These are phyloP conservation scores for Scytalidium sp. DNA, from an alignment of 2,329 filamentous ascomycete species.

Conservation along the genomic window DNA sequence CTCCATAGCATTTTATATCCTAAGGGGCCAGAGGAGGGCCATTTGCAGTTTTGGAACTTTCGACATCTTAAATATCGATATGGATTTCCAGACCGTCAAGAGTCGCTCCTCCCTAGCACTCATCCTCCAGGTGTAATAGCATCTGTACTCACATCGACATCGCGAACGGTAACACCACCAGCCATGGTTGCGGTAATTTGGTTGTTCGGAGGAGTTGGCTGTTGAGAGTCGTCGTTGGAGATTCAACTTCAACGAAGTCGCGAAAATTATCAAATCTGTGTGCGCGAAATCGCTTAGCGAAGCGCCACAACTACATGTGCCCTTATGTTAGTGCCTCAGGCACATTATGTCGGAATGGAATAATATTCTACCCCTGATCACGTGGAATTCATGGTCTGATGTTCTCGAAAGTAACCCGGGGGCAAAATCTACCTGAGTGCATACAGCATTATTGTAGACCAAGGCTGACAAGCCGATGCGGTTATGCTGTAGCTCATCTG, in stretches of 20 bases:
- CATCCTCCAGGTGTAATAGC: slow-evolving; percentile 20
- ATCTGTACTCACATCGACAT: slow-evolving; percentile 71
- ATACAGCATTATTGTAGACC: too few relatives aligned
- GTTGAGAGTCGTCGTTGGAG: slow-evolving; percentile 15
- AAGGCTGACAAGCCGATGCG: too few relatives aligned
- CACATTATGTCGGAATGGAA: not conserved
- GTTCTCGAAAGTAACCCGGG: not conserved
- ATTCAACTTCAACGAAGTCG: slow-evolving; percentile 4
- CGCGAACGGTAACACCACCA: slow-evolving; percentile 77
- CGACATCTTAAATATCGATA: not conserved
- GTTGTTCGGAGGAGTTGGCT: slow-evolving; percentile 17
- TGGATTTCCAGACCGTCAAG: slow-evolving; percentile 3
- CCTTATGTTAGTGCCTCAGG: too few relatives aligned
- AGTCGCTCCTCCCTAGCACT: slow-evolving; percentile 5
- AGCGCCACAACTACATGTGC: too few relatives aligned
- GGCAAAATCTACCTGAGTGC: not conserved
- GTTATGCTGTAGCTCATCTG: too few relatives aligned
- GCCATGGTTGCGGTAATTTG: slow-evolving; percentile 66
- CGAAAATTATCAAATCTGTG: not conserved
- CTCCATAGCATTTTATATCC: slow-evolving; percentile 39
- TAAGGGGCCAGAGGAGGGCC: slow-evolving; percentile 15
- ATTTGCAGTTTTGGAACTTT: slow-evolving; percentile 6
- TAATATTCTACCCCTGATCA: not conserved
- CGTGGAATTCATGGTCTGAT: too few relatives aligned
- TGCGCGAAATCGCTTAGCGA: not conserved